Evolutionary conservation across 1,284 basidiomycete species (phyloP).

Genomic region (Phlebopus sp.): DNA sequence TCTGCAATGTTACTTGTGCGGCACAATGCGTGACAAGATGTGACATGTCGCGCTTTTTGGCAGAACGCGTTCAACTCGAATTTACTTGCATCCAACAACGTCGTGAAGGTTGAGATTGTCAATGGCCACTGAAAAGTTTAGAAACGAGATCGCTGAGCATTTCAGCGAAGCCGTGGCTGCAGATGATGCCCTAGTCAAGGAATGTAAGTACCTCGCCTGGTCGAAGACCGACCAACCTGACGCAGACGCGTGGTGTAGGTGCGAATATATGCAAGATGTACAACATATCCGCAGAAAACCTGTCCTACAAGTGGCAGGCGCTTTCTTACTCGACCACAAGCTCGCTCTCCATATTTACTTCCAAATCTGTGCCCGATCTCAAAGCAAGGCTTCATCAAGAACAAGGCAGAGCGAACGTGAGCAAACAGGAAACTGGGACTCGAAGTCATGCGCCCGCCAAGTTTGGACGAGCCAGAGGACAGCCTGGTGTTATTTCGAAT

Average conservation of each 20-base stretch:
- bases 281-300: slow-evolving; percentile 50
- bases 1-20: too few relatives aligned
- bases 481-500: background rate
- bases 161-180: slow-evolving; percentile 36
- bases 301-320: slow-evolving; percentile 75
- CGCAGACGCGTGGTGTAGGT: slow-evolving; percentile 41
- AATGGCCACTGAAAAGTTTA: slow-evolving; percentile 26
- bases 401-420: slow-evolving; percentile 39
- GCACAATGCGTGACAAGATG: background rate
- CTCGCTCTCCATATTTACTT: slow-evolving; percentile 46
- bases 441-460: slow-evolving; percentile 2
- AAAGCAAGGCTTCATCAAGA: slow-evolving; percentile 54
- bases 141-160: slow-evolving; percentile 27
- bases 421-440: slow-evolving; percentile 32
- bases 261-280: slow-evolving; percentile 64
- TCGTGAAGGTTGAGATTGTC: too few relatives aligned
- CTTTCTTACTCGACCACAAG: slow-evolving; percentile 40
- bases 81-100: background rate
- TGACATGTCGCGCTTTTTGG: slow-evolving; percentile 15
- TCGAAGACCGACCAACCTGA: background rate
- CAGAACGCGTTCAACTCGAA: too few relatives aligned
- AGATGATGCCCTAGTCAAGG: slow-evolving; percentile 37
- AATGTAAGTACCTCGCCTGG: slow-evolving; percentile 41
- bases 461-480: slow-evolving; percentile 7
- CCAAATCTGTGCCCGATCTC: slow-evolving; percentile 50